Conservation (phyloP, 2,329 filamentous ascomycete species). For the Claviceps fusiformis region DNA sequence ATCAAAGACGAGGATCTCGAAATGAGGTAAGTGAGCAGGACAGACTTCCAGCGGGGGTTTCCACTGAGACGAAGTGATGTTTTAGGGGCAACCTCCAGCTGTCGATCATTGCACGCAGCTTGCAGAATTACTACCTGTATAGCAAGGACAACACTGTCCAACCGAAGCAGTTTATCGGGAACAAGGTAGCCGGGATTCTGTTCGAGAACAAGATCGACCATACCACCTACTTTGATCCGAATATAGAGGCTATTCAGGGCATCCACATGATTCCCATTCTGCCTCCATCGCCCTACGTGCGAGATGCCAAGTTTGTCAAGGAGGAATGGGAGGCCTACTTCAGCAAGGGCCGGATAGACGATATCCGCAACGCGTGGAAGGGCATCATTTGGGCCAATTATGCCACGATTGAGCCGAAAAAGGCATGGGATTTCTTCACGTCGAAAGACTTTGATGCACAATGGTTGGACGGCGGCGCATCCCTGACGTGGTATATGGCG, state of each 20-base stretch:
- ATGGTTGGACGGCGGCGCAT: conserved; percentile 72
- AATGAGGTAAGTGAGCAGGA: conserved; percentile 36
- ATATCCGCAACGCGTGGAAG: conserved; percentile 65
- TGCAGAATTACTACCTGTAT: conserved; percentile 77
- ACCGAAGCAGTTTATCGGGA: conserved; percentile 63
- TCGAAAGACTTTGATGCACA: conserved; percentile 47
- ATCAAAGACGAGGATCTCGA: conserved; percentile 68
- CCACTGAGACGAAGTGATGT: background rate
- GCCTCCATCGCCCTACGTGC: conserved; percentile 53
- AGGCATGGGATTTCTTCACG: conserved; percentile 64
- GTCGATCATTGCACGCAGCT: conserved; percentile 56
- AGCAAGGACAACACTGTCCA: conserved; percentile 52
- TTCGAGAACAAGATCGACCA: conserved; percentile 97
- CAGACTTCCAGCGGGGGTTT: background rate
- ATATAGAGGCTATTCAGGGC: conserved; percentile 58
- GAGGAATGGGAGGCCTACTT: conserved; percentile 82
- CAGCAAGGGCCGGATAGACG: conserved; percentile 47
- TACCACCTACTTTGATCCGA: conserved; percentile 72
- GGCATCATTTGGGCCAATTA: conserved; percentile 75
- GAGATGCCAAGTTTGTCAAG: conserved; percentile 54
- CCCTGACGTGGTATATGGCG: conserved; percentile 72
- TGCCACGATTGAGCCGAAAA: conserved; percentile 57
- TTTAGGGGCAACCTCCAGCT: conserved; percentile 67
- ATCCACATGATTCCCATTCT: conserved; percentile 76
- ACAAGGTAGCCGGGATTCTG: conserved; percentile 58